Conservation (phyloP, 108 stramenopile genomes). For the Cyclotella choctawhatcheeana region DNA sequence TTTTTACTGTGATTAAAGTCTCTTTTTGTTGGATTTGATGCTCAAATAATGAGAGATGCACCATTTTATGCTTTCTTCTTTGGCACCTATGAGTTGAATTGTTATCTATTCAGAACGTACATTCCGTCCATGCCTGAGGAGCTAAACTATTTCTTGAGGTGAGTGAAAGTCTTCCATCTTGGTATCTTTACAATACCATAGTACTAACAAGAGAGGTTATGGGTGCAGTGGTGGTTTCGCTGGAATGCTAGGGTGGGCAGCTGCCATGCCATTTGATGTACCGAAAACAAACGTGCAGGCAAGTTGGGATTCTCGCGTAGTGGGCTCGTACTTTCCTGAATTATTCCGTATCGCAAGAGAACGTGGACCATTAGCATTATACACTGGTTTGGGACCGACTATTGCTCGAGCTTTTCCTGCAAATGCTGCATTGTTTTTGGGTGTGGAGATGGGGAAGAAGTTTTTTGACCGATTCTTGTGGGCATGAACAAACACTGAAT, state of each 20-base stretch:
- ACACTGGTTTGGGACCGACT: conserved; percentile 82
- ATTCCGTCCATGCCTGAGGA: conserved; percentile 89
- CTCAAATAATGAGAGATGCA: conserved; percentile 84
- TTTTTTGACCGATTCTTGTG: conserved; percentile 80
- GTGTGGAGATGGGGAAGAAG: conserved; percentile 87
- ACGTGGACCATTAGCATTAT: conserved; percentile 73
- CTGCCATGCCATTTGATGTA: conserved; percentile 93
- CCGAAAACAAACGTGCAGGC: conserved; percentile 93
- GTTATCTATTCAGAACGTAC: conserved; percentile 78
- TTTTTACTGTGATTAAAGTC: too few relatives aligned
- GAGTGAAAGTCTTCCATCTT: conserved; percentile 3
- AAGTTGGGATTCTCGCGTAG: conserved; percentile 81
- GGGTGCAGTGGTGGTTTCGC: conserved; percentile 87
- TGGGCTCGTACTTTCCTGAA: conserved; percentile 89
- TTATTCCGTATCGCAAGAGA: conserved; percentile 68
- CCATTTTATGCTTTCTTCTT: conserved; percentile 88
- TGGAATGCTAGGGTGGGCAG: conserved; percentile 86
- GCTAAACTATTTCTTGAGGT: conserved; percentile 79
- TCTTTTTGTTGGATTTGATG: conserved; percentile 84
- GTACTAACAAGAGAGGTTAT: too few relatives aligned
- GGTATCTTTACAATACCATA: too few relatives aligned
- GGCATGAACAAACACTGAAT: conserved; percentile 6
- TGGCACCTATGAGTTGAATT: conserved; percentile 84
- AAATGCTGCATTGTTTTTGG: conserved; percentile 92
- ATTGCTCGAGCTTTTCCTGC: conserved; percentile 88